Conservation (phyloP, 306 rosid genomes). For the Begonia loranthoides region DNA sequence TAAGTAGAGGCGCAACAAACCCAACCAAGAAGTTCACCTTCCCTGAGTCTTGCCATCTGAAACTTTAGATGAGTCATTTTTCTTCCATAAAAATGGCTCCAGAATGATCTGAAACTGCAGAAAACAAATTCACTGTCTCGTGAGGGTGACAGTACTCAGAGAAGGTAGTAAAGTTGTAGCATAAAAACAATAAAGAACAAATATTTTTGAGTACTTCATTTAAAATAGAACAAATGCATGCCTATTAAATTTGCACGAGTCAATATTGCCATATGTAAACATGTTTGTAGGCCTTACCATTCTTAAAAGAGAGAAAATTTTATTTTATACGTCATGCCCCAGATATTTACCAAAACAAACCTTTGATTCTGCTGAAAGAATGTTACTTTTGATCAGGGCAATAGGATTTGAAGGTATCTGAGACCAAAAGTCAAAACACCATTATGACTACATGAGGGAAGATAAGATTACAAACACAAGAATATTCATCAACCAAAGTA, state of each 20-base stretch:
- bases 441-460: not conserved
- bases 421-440: constrained; percentile 6
- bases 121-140: constrained; percentile 13
- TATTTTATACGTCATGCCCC: too few species aligned
- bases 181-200: not conserved
- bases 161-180: not conserved
- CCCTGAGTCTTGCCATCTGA: constrained; percentile 40
- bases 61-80: constrained; percentile 23
- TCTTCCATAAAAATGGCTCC: constrained; percentile 87
- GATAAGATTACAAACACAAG: constrained; percentile 5
- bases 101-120: constrained; percentile 68
- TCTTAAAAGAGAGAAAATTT: too few species aligned
- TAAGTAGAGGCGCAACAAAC: constrained; percentile 6
- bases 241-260: not conserved
- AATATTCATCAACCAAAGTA: not conserved
- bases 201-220: not conserved
- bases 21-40: constrained; percentile 33
- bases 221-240: not conserved
- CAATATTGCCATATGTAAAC: not conserved
- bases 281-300: not conserved
- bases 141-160: not conserved
- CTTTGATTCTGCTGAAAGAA: constrained; percentile 81
- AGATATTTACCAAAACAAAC: constrained; percentile 25
- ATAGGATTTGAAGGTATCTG: constrained; percentile 78
- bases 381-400: constrained; percentile 51